Base-by-base conservation (phyloP, 1,139 yeast genomes). In the Debaryomyces udenii region DNA sequence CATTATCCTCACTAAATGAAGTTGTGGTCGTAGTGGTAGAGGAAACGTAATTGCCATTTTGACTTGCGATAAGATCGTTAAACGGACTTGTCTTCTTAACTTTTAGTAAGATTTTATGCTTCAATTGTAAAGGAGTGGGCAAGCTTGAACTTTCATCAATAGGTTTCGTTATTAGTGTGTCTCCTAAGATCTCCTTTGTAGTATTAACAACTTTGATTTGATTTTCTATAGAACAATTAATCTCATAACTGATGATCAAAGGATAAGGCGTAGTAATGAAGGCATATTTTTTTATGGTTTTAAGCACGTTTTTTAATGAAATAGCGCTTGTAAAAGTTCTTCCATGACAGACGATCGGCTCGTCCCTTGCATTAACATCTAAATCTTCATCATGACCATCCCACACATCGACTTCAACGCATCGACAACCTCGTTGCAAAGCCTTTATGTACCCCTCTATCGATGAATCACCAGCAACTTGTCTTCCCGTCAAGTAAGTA, bases 381-480 rank as follows among this genome's bases (percentile, higher is more conserved):
- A 39, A 46, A 18, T 49, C 53, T 4, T 41, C 40, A 31, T 49
- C 55, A 17, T 64, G 71, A 7, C 95, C 94, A 64, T 93, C 96
- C 99, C 99, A 94, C 16, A 94, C 75, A 61, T 94, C 99, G 31
- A 94, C 81, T 56, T 94, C 99, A 16, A 94, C 74, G 50, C 97
- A 90, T 36, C 96, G 71, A 53, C 98, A 93, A 1, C 99, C 98
- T 42, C 90, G 78, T 55, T 90, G 96, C 38, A 94, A 66, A 0
- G 89, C 95, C 40, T 86, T 77, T n/a, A 89, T 83, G 52, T 93
- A 94, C 0, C 96, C 96, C 55, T 93, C 98, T 1, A 89, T 80
- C 0, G 96, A 86, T 0, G 97, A 87, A 11, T 78, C 81, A n/a
- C 94, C 96, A 1, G 83, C 96, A n/a, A 89, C 76, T 57, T 94